Percentiles rank a stretch among this genome's conserved stretches.
Evolutionary conservation across 2,329 filamentous ascomycete genomes (phyloP).

Genomic region (Pezicula neosporulosa): DNA sequence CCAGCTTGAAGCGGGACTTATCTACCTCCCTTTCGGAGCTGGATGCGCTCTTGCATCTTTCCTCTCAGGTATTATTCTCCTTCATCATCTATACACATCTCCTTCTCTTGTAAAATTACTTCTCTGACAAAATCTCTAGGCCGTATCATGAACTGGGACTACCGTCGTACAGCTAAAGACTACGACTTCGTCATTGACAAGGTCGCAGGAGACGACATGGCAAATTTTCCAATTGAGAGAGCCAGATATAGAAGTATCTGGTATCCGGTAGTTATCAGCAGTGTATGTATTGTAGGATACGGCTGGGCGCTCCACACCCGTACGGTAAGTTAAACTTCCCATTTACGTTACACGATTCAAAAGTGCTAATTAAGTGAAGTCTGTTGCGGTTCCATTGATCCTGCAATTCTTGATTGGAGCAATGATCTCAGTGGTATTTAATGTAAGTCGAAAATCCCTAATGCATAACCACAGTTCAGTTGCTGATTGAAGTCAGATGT

Average conservation of each 20-base stretch:
- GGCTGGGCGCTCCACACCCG: constrained; percentile 4
- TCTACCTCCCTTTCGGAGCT: constrained; percentile 10
- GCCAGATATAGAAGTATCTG: constrained; percentile 5
- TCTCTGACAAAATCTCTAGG: background rate
- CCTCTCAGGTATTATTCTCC: background rate
- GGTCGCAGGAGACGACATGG: background rate
- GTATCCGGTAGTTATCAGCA: background rate
- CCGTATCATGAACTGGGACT: constrained; percentile 5
- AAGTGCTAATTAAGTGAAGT: background rate
- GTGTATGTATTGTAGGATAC: constrained; percentile 3
- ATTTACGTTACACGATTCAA: background rate
- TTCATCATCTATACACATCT: background rate
- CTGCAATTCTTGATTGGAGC: constrained; percentile 7
- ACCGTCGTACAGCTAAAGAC: background rate
- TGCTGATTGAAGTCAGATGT: background rate
- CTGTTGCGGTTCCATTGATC: constrained; percentile 6
- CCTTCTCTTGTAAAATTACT: background rate
- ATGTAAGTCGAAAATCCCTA: background rate
- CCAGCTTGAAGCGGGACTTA: constrained; percentile 19
- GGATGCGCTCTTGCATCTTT: constrained; percentile 1
- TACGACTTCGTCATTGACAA: constrained; percentile 1
- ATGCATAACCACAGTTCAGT: background rate
- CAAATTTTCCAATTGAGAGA: constrained; percentile 8
- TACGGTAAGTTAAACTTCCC: background rate
- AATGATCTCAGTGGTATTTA: constrained; percentile 1